Base-by-base conservation (phyloP, 306 rosid species). In the Begonia masoniana region DNA sequence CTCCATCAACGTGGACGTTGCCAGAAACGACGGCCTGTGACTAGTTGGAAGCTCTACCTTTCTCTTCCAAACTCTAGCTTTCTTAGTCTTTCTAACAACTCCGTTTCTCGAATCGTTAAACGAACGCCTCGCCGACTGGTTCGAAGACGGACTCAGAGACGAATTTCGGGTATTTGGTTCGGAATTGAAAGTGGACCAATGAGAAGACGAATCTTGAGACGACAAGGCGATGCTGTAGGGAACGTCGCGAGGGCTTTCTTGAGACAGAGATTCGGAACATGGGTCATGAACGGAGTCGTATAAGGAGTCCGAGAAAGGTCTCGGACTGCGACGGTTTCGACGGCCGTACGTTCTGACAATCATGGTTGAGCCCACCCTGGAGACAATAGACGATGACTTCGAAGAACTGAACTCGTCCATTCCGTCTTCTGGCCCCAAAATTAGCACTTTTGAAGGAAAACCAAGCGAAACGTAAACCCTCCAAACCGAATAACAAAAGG, bases 261-360 rank as follows among this genome's bases (percentile, higher is more conserved):
- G 93, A 5, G 87, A 78, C 6, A 79, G 42, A 3, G 87, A 75
- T 13, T 72, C 68, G 12, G 51, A 46, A 9, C 60, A 71, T 2
- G 87, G 69, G 49, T 71, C 67, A 52, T 77, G 68, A 60, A 75
- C 87, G 94, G 66, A 75, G 88, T 81, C 92, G 82, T 76, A 63
- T 50, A 76, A 54, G 23, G 74, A 21, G 43, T 68, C 84, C 9
- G 97, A 82, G 55, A 61, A 85, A 10, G 94, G 61, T 45, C 84
- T 71, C 13, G 93, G 46, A 43, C 75, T 66, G 41, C 84, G 58
- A 52, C 85, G 63, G 50, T 62, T 85, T 59, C 99, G 94, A 42
- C 99, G 99, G 43, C 92, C 88, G 86, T 91, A 91, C 1, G 92
- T 91, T 41, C 99, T 75, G 52, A 86, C 94, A 51, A 86, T 86